Evolutionary conservation across 768 basidiomycete genomes (phyloP).

Genomic region (Hydnomerulius pinastri): DNA sequence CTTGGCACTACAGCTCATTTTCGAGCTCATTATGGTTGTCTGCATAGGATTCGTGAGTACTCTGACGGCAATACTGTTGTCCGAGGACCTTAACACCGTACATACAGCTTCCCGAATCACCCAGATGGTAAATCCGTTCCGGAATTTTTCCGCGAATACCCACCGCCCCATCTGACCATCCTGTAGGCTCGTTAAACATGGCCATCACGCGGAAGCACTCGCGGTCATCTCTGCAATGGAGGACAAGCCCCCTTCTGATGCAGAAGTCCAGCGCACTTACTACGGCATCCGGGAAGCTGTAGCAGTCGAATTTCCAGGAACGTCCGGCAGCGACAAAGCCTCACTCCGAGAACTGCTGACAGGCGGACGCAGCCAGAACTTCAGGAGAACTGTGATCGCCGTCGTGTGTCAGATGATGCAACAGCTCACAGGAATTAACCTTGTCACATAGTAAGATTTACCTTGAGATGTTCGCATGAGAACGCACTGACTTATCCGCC

Average conservation of each 20-base stretch:
- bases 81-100: not conserved
- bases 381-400: slow-evolving; percentile 26
- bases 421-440: slow-evolving; percentile 33
- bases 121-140: slow-evolving; percentile 26
- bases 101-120: slow-evolving; percentile 37
- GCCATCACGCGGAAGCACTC: slow-evolving; percentile 39
- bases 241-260: slow-evolving; percentile 35
- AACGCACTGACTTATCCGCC: not conserved
- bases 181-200: slow-evolving; percentile 40
- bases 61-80: not conserved
- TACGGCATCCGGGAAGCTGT: slow-evolving; percentile 40
- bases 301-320: slow-evolving; percentile 21
- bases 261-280: slow-evolving; percentile 35
- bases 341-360: slow-evolving; percentile 38
- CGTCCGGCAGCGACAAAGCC: slow-evolving; percentile 15
- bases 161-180: not conserved
- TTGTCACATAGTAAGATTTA: slow-evolving; percentile 26
- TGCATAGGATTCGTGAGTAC: slow-evolving; percentile 34
- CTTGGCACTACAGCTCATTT: slow-evolving; percentile 41
- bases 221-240: slow-evolving; percentile 44
- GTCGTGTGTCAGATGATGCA: slow-evolving; percentile 31
- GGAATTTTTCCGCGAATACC: not conserved
- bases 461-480: not conserved
- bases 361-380: slow-evolving; percentile 42
- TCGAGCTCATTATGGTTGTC: slow-evolving; percentile 39